Base-by-base conservation (phyloP, 148 eudicot genomes). In the Amaranthus palmeri region DNA sequence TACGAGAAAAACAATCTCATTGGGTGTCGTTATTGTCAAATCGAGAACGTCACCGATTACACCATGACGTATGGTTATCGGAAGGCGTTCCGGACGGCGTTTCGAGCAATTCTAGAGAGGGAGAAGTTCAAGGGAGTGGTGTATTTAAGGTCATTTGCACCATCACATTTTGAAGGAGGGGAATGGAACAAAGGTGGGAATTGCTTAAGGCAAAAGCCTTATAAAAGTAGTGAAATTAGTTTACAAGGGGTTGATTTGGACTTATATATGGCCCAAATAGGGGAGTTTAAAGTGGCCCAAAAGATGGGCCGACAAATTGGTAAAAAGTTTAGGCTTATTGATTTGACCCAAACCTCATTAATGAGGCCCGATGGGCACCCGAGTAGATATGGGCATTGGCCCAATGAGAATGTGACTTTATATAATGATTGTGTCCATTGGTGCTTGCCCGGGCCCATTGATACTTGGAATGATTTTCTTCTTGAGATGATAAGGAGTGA, bases 391-490 rank as follows among this genome's bases (percentile, higher is more conserved):
- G 86, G 90, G 57, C 88, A 86, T 73, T 81, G 83, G 80, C 85
- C 88, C 25, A 69, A 83, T 56, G 80, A 77, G 70, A 83, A 81
- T 4, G 78, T 68, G 52, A 69, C 68, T 7, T 76, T 69, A 52
- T 61, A 61, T 7, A 69, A 68, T 61, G 72, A 76, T 68, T 76
- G 73, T 76, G 73, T 76, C 3, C 78, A 76, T 52, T 76, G 78
- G 88, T 88, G 93, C 43, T 74, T 89, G 74, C 92, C 92, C 4
- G 91, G 95, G 10, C 84, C 91, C 15, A 85, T 89, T 65, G 90
- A 87, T 40, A 71, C 85, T 44, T 86, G 88, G 88, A 79, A 62
- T 47, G 86, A 83, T 72, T 74, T 88, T 63, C 76, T 88, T 74
- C 70, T 81, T 50, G 83, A 88, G 15, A 79, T 86, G 76, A 57